Evolutionary conservation across 192 early-diverging fungal species (phyloP).

Genomic region (Coemansia sp.): DNA sequence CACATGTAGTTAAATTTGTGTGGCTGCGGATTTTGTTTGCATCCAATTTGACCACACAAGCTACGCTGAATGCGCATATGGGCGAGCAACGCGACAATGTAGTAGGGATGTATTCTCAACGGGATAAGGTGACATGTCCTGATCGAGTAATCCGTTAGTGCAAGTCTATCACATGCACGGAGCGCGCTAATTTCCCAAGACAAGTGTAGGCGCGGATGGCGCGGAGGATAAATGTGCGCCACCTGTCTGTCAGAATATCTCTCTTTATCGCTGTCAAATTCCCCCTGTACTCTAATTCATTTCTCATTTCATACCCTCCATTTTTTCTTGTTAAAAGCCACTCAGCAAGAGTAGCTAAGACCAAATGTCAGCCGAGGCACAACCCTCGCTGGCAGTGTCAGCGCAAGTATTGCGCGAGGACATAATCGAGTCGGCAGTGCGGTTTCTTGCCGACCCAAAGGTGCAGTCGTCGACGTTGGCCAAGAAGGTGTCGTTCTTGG

Average conservation of each 20-base stretch:
- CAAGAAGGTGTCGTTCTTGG: conserved; percentile 93
- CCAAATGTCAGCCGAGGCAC: conserved; percentile 33
- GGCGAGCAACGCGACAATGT: not conserved
- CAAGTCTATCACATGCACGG: not conserved
- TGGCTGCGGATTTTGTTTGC: not conserved
- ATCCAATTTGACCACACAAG: not conserved
- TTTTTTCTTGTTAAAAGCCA: not conserved
- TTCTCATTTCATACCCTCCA: not conserved
- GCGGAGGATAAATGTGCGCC: not conserved
- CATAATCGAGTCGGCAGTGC: conserved; percentile 79
- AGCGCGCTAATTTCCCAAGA: not conserved
- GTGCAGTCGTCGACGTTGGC: conserved; percentile 86
- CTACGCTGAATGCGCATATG: not conserved
- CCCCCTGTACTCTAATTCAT: not conserved
- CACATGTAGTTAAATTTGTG: not conserved
- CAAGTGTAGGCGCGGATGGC: not conserved
- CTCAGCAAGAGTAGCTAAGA: not conserved
- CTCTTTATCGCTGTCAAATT: not conserved
- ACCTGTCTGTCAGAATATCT: not conserved
- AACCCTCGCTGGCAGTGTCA: conserved; percentile 7
- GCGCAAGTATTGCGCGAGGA: conserved; percentile 60
- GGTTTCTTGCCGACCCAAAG: conserved; percentile 91
- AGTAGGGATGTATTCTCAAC: too few species aligned
- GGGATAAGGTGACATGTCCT: not conserved
- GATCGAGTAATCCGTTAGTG: not conserved